phyloP scores from a whole-genome alignment of 139 green algal species.

The Edaphochlamys debaryana region DNA sequence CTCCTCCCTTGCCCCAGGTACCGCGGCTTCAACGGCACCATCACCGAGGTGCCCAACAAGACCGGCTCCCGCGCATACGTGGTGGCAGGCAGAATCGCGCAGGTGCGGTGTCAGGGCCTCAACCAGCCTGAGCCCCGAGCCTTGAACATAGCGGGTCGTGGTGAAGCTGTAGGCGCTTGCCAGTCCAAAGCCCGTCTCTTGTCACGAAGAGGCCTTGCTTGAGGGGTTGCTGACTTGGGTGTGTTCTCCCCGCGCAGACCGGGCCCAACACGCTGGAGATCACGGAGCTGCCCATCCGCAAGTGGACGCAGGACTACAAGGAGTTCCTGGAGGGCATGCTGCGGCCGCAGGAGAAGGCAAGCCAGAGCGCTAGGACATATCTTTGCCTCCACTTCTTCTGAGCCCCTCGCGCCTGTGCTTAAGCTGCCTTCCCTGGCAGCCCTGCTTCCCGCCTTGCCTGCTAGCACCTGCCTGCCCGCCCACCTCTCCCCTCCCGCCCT shows the following conservation, averaged over 20 bases:
- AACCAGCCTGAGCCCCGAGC: no score
- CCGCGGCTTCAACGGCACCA: constrained; percentile 71
- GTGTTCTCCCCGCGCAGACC: constrained; percentile 8
- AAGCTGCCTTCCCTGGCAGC: neutral
- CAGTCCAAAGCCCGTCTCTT: no score
- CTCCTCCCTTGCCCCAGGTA: constrained; percentile 22
- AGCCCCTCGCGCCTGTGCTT: no score
- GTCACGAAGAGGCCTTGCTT: no score
- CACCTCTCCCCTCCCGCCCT: no score
- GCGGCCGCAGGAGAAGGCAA: constrained; percentile 58
- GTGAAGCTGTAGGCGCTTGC: no score
- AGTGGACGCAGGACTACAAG: constrained; percentile 99
- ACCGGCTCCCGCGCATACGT: constrained; percentile 75
- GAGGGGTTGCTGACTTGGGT: no score
- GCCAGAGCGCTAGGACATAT: neutral
- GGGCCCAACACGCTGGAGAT: constrained; percentile 86
- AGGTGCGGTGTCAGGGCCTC: no score
- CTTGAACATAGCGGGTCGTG: no score
- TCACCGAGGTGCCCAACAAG: constrained; percentile 77
- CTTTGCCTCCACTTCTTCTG: no score
- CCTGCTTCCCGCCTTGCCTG: neutral
- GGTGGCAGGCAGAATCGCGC: constrained; percentile 74
- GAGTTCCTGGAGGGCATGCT: constrained; percentile 96
- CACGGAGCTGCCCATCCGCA: constrained; percentile 95
- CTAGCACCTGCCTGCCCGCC: no score